Evolutionary conservation across 495 filamentous ascomycete genomes (phyloP), one percentile per base, ranked within the genome.

Genomic region (Talaromyces liani): DNA sequence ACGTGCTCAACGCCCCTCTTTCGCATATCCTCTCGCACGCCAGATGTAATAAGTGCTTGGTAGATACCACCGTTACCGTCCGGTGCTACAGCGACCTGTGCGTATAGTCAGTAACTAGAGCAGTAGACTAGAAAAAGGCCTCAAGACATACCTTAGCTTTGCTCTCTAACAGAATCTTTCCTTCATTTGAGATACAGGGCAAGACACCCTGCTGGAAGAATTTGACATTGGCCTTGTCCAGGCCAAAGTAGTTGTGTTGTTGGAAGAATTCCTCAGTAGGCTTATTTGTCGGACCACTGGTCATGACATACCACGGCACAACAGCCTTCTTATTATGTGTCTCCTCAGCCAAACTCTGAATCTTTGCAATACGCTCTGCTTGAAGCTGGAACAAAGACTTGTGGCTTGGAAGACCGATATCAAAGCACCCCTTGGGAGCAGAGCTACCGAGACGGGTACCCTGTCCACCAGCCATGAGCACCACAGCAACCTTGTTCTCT

Each of bases 271-370:
- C 83, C 82, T 96, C 91, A 7, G 94, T 99, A 9, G 92, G 90
- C 61, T 85, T 85, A 67, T 93, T 84, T 12, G 94, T 99, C n/a
- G 94, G 95, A 9, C 94, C 94, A 68, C 91, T 96, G 65, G 94
- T 99, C 94, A 99, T 99, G 70, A 99, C 89, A 78, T 98, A 99
- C 94, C 94, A 99, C 6, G 94, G 95, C 33, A 99, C 87, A 7
- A 88, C 83, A 33, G 90, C 88, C 63, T 84, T 81, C 64, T 85
- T 87, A 18, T 84, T 83, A 58, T 87, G 82, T 64, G 84, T 80
- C 79, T 90, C 87, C 61, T 84, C 78, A n/a, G 92, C 92, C 62
- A 98, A 77, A 61, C 85, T 71, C 75, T 98, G 91, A n/a, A 97
- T 76, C 79, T 90, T 93, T 63, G 79, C 77, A 68, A 99, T 99